These are phyloP conservation scores for Laguncularia racemosa DNA, from an alignment of 345 rosid genomes.

Conservation along the genomic window DNA sequence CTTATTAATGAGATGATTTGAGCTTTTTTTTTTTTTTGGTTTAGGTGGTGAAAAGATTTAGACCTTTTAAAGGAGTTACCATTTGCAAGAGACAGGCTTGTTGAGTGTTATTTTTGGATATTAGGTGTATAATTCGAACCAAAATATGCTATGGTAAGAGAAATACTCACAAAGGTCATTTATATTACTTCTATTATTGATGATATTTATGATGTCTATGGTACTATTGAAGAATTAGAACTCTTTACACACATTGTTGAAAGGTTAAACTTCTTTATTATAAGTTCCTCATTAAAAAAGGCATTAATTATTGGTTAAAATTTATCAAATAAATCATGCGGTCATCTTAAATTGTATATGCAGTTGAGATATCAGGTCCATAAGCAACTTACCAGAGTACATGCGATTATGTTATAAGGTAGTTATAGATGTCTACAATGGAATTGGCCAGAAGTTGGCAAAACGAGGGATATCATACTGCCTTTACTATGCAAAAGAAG, in stretches of 20 bases:
- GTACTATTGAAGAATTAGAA: constrained; percentile 4
- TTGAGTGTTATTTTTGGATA: neutral
- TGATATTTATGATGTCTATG: constrained; percentile 2
- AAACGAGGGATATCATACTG: neutral
- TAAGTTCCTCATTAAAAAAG: no score
- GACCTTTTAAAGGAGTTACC: constrained; percentile 1
- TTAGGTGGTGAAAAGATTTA: constrained; percentile 11
- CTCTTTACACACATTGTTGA: neutral
- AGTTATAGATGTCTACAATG: constrained; percentile 15
- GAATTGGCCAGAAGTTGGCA: neutral
- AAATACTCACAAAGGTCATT: neutral
- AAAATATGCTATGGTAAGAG: neutral
- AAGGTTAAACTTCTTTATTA: neutral
- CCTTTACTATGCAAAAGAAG: constrained; percentile 1
- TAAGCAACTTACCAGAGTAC: constrained; percentile 19
- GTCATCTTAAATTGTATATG: no score
- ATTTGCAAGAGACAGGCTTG: constrained; percentile 11
- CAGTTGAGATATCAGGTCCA: constrained; percentile 25
- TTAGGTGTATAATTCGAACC: neutral
- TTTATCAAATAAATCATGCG: no score
- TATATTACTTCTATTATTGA: neutral
- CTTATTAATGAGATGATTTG: no score
- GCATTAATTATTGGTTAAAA: no score
- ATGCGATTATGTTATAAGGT: constrained; percentile 25
- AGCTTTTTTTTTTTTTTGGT: no score